Conservation (phyloP, 2,329 filamentous ascomycete species). For the Epicoccum sorghinum region DNA sequence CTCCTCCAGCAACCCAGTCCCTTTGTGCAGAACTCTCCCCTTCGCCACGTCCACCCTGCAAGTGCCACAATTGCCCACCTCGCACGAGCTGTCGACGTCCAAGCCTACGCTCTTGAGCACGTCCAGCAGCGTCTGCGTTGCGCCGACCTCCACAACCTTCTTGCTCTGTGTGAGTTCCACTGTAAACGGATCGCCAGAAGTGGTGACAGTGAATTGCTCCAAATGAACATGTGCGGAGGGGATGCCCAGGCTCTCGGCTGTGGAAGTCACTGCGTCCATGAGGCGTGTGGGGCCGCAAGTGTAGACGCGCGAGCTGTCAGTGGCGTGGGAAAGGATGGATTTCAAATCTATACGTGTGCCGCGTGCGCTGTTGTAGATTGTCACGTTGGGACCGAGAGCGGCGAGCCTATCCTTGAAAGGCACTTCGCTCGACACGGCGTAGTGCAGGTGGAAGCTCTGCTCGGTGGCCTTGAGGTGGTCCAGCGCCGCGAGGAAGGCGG, state of each 20-base stretch:
- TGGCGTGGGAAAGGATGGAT: slow-evolving; percentile 53
- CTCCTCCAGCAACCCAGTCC: slow-evolving; percentile 44
- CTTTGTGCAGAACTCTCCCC: slow-evolving; percentile 50
- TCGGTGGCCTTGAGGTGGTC: slow-evolving; percentile 38
- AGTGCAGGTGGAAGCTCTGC: slow-evolving; percentile 62
- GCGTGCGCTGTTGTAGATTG: slow-evolving; percentile 60
- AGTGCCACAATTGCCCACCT: slow-evolving; percentile 53
- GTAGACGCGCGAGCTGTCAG: slow-evolving; percentile 65
- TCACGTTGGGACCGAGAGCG: slow-evolving; percentile 51
- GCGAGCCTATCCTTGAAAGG: slow-evolving; percentile 61
- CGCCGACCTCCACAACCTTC: slow-evolving; percentile 53
- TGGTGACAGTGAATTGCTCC: slow-evolving; percentile 63
- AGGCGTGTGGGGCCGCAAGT: slow-evolving; percentile 65
- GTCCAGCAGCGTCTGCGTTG: slow-evolving; percentile 51
- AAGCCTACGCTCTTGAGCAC: slow-evolving; percentile 51
- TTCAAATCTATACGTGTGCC: slow-evolving; percentile 61
- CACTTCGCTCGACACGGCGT: slow-evolving; percentile 61
- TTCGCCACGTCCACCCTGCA: slow-evolving; percentile 49
- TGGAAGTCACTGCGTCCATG: slow-evolving; percentile 58
- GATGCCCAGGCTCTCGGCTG: slow-evolving; percentile 53
- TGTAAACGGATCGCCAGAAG: slow-evolving; percentile 65
- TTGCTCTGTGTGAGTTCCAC: slow-evolving; percentile 57
- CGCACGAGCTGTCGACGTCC: slow-evolving; percentile 53
- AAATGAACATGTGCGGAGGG: slow-evolving; percentile 62
- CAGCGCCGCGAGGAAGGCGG: slow-evolving; percentile 64